Evolutionary conservation across 163 green algal species (phyloP).

Genomic region (Scenedesmus sp.): DNA sequence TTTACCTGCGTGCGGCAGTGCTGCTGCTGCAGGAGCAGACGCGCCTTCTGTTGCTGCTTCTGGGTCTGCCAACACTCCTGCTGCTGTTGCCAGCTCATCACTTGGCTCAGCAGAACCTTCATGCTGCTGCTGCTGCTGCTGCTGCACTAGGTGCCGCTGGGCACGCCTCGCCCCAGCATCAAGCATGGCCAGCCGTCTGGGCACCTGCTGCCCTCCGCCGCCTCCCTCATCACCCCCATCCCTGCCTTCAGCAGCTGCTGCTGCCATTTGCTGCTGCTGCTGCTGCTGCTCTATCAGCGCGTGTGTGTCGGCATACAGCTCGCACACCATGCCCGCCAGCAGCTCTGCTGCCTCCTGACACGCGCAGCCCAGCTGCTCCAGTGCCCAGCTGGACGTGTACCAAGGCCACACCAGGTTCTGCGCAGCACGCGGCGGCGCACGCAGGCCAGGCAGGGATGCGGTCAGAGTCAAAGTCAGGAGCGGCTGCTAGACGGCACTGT

Average conservation of each 20-base stretch:
- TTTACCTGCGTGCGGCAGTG: not conserved
- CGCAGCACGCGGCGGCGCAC: no score
- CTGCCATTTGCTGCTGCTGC: not conserved
- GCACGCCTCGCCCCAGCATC: not conserved
- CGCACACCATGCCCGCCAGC: conserved; percentile 34
- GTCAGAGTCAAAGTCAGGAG: no score
- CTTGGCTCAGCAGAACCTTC: not conserved
- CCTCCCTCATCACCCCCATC: not conserved
- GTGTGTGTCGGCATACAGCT: conserved; percentile 27
- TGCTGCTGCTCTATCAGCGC: not conserved
- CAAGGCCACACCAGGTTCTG: conserved; percentile 37
- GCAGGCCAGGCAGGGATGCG: not conserved
- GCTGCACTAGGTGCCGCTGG: not conserved
- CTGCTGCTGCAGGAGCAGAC: not conserved
- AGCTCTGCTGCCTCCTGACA: conserved; percentile 23
- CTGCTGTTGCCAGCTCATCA: not conserved
- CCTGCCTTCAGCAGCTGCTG: not conserved
- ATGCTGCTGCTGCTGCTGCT: conserved; percentile 7
- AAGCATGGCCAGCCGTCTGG: not conserved
- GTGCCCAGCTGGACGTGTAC: conserved; percentile 39
- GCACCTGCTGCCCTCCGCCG: not conserved
- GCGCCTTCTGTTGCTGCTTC: not conserved
- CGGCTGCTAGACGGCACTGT: no score
- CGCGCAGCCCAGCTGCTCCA: conserved; percentile 33
- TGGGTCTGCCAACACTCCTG: no score